Conservation (phyloP, 495 filamentous ascomycete genomes). For the Talaromyces stipitatus region DNA sequence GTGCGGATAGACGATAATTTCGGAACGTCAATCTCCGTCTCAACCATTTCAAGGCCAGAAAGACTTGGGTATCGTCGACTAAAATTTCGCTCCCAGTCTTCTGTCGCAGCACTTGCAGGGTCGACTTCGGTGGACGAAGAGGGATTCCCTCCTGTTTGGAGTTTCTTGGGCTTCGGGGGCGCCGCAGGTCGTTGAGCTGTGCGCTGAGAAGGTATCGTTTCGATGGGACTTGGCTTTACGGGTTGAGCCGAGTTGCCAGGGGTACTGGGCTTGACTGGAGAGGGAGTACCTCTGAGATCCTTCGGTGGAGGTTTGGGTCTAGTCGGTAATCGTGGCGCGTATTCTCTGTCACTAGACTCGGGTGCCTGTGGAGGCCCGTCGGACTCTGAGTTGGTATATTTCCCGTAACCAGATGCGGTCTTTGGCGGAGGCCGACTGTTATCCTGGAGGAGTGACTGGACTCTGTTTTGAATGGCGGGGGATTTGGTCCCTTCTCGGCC, state of each 20-base stretch:
- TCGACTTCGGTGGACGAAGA: slow-evolving; percentile 10
- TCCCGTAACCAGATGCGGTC: slow-evolving; percentile 84
- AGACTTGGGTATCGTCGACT: slow-evolving; percentile 76
- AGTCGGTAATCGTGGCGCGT: slow-evolving; percentile 1
- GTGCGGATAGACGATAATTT: slow-evolving; percentile 32
- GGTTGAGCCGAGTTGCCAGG: background rate
- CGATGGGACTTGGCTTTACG: background rate
- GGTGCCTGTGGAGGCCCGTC: slow-evolving; percentile 29
- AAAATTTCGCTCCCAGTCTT: slow-evolving; percentile 69
- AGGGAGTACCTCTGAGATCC: background rate
- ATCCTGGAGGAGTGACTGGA: slow-evolving; percentile 80
- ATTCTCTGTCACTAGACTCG: background rate
- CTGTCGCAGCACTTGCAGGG: slow-evolving; percentile 20
- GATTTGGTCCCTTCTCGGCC: slow-evolving; percentile 45
- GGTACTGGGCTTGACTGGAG: background rate
- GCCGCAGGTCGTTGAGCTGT: slow-evolving; percentile 35
- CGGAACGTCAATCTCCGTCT: slow-evolving; percentile 52
- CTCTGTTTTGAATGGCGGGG: slow-evolving; percentile 79
- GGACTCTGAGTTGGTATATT: slow-evolving; percentile 54
- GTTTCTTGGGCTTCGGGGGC: slow-evolving; percentile 54
- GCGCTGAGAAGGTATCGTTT: slow-evolving; percentile 10
- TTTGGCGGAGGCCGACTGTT: slow-evolving; percentile 54
- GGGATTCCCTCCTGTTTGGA: slow-evolving; percentile 36
- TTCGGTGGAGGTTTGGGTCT: slow-evolving; percentile 5
- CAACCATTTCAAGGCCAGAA: slow-evolving; percentile 76